Conservation (phyloP, 1,139 yeast species). For the Scheffersomyces insectosa region DNA sequence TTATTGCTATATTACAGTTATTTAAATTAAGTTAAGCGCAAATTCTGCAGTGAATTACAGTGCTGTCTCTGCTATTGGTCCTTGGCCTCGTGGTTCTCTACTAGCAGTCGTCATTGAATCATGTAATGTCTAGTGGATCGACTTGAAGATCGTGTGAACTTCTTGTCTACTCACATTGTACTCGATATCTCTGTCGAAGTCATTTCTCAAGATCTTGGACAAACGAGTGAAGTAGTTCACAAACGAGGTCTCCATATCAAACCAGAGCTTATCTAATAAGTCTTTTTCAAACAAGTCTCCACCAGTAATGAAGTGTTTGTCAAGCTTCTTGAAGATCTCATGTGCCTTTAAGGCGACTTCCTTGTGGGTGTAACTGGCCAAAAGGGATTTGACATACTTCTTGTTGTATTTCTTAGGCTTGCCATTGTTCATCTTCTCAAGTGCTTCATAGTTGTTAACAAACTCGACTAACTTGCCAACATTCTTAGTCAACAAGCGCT, state of each 20-base stretch:
- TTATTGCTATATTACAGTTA: too few relatives aligned
- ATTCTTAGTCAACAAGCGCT: constrained; percentile 43
- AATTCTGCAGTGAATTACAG: not conserved
- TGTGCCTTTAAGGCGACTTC: constrained; percentile 60
- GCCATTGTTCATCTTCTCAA: constrained; percentile 45
- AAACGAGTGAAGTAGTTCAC: constrained; percentile 39
- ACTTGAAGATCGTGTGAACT: constrained; percentile 26
- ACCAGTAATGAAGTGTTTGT: constrained; percentile 54
- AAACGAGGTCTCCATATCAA: constrained; percentile 38
- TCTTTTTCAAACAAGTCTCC: constrained; percentile 48
- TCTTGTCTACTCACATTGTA: constrained; percentile 36
- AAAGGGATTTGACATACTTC: constrained; percentile 56
- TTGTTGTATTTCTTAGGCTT: constrained; percentile 66
- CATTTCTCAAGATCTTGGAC: constrained; percentile 34
- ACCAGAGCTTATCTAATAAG: constrained; percentile 46
- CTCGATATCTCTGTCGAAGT: constrained; percentile 45
- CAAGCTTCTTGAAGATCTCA: constrained; percentile 57
- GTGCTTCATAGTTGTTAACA: constrained; percentile 62
- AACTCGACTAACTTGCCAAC: constrained; percentile 68
- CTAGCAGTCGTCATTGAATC: not conserved
- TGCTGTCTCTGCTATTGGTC: too few relatives aligned
- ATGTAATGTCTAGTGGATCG: constrained; percentile 4
- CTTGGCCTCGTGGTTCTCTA: too few relatives aligned
- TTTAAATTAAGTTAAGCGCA: too few relatives aligned
- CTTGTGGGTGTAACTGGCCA: constrained; percentile 55